A percentile compares a stretch with the other conserved stretches of the same genome.
Evolutionary conservation across 208 protist species (phyloP).

Genomic region (Acanthamoeba royreba): DNA sequence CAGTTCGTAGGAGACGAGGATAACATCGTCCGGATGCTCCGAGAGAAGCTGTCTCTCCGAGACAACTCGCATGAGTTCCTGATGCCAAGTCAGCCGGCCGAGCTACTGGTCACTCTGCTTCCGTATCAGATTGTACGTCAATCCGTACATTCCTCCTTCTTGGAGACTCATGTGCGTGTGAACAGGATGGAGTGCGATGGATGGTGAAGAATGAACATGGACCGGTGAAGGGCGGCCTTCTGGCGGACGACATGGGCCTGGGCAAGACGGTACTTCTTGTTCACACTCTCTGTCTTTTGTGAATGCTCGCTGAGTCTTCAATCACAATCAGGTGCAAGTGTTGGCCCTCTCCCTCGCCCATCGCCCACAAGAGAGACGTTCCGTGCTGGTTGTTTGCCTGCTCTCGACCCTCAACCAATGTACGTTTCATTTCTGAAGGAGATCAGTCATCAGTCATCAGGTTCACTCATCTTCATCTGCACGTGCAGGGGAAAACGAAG

Average conservation of each 20-base stretch:
- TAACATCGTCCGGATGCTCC: neutral
- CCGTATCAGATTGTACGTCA: neutral
- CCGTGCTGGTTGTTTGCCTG: neutral
- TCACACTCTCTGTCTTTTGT: neutral
- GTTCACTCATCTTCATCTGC: no score
- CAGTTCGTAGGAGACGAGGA: neutral
- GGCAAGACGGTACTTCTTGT: slow-evolving; percentile 1
- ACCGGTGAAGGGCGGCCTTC: slow-evolving; percentile 13
- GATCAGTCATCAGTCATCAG: no score
- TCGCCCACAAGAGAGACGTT: neutral
- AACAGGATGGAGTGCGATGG: neutral
- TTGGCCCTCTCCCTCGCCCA: neutral
- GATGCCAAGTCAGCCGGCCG: neutral
- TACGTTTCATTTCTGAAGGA: neutral
- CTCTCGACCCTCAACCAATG: slow-evolving; percentile 4
- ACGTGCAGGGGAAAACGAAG: neutral
- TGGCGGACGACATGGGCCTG: slow-evolving; percentile 43
- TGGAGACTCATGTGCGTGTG: no score
- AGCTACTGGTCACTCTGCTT: neutral
- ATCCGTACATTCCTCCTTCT: neutral
- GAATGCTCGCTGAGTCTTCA: no score
- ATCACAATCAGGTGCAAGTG: neutral
- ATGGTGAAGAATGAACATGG: neutral
- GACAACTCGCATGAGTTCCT: neutral
- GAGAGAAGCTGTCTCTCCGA: neutral